phyloP scores from a whole-genome alignment of 306 rosid genomes.

The Dryas octopetala region DNA sequence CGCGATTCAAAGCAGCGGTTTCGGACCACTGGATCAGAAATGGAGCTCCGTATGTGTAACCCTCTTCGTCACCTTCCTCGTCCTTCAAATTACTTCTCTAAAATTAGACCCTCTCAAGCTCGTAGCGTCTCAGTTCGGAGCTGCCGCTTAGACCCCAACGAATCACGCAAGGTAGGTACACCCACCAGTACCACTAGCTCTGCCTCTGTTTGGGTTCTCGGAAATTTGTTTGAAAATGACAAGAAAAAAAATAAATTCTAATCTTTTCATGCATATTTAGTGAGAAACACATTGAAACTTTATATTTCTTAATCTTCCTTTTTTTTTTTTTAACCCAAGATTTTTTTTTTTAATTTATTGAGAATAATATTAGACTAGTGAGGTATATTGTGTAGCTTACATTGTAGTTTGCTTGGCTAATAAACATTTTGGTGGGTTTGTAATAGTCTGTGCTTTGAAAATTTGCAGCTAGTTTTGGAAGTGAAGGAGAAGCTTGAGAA shows the following conservation, averaged over 20 bases:
- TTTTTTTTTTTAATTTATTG: background rate
- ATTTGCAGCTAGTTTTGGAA: conserved; percentile 65
- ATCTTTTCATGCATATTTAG: background rate
- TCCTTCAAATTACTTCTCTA: conserved; percentile 29
- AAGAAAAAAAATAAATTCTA: background rate
- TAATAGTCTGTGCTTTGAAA: background rate
- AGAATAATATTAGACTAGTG: background rate
- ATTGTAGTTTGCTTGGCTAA: background rate
- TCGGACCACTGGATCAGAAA: conserved; percentile 14
- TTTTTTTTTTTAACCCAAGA: background rate
- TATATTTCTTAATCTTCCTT: background rate
- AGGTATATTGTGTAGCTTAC: background rate
- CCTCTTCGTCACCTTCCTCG: conserved; percentile 36
- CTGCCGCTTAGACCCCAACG: conserved; percentile 24
- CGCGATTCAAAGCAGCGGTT: background rate
- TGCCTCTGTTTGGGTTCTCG: conserved; percentile 7
- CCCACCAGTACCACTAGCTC: background rate
- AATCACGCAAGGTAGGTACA: conserved; percentile 54
- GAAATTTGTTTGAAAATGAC: conserved; percentile 2
- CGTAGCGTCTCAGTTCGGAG: conserved; percentile 45
- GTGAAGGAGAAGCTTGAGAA: conserved; percentile 86
- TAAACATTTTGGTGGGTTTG: background rate
- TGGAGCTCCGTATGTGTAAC: conserved; percentile 57
- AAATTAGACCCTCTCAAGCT: conserved; percentile 10
- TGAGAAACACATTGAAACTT: background rate